Conservation (phyloP, 768 basidiomycete species). For the Termitomyces sp. region DNA sequence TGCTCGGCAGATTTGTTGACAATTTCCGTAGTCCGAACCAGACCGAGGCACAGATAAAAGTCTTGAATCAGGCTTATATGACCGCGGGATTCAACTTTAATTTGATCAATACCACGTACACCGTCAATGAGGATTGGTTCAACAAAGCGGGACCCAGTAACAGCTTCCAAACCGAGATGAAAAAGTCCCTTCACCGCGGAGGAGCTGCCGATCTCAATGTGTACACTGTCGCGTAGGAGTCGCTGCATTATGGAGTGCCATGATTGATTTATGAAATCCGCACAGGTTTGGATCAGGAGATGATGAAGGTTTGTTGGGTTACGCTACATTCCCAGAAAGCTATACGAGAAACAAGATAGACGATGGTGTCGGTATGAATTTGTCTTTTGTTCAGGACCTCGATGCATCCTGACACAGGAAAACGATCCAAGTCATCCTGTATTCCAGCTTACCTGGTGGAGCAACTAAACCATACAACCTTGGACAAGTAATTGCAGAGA, state of each 20-base stretch:
- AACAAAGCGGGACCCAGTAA: constrained; percentile 29
- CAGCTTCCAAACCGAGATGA: constrained; percentile 41
- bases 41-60: constrained; percentile 28
- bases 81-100: constrained; percentile 29
- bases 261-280: background rate
- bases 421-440: constrained; percentile 16
- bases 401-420: background rate
- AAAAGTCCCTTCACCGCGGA: constrained; percentile 35
- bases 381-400: background rate
- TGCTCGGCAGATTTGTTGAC: background rate
- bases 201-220: constrained; percentile 37
- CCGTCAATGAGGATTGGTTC: constrained; percentile 44
- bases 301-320: constrained; percentile 37
- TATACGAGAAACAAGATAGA: constrained; percentile 30
- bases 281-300: constrained; percentile 20
- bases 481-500: constrained; percentile 17
- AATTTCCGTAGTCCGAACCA: constrained; percentile 11
- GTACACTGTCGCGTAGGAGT: constrained; percentile 40
- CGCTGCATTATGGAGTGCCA: background rate
- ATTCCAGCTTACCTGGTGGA: constrained; percentile 36
- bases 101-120: constrained; percentile 35
- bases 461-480: constrained; percentile 32
- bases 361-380: constrained; percentile 36
- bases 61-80: constrained; percentile 37
- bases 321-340: constrained; percentile 44